These are phyloP conservation scores for Diaporthe batatas DNA, from an alignment of 2,329 filamentous ascomycete genomes.

Conservation along the genomic window DNA sequence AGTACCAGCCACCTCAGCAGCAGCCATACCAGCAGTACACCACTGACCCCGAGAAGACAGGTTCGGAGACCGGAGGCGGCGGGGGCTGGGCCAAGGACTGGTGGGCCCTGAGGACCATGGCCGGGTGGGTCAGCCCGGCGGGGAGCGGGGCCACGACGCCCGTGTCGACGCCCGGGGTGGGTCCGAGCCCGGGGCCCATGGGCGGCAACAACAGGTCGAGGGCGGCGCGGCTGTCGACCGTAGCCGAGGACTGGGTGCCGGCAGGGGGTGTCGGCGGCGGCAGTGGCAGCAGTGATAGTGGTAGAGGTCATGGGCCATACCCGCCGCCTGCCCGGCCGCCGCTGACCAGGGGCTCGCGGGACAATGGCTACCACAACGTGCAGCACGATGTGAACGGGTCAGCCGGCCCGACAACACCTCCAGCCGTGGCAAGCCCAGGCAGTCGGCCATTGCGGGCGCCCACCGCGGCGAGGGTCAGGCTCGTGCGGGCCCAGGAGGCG, in stretches of 20 bases:
- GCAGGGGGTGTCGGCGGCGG: not conserved
- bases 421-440: not conserved
- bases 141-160: constrained; percentile 32
- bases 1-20: not conserved
- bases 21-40: not conserved
- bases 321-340: constrained; percentile 1
- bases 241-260: constrained; percentile 10
- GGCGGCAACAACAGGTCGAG: not conserved
- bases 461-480: constrained; percentile 33
- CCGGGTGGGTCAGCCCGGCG: constrained; percentile 26
- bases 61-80: not conserved
- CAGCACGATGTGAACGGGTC: constrained; percentile 17
- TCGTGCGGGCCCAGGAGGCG: constrained; percentile 38
- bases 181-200: not conserved
- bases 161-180: constrained; percentile 20
- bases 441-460: constrained; percentile 20
- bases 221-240: constrained; percentile 13
- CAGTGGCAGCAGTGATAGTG: not conserved
- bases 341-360: not conserved
- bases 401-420: constrained; percentile 25
- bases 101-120: constrained; percentile 20
- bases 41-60: constrained; percentile 12
- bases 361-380: not conserved
- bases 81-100: constrained; percentile 29
- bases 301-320: not conserved